Conservation (phyloP, 192 early-diverging fungal species). For the Entophlyctis luteolus region DNA sequence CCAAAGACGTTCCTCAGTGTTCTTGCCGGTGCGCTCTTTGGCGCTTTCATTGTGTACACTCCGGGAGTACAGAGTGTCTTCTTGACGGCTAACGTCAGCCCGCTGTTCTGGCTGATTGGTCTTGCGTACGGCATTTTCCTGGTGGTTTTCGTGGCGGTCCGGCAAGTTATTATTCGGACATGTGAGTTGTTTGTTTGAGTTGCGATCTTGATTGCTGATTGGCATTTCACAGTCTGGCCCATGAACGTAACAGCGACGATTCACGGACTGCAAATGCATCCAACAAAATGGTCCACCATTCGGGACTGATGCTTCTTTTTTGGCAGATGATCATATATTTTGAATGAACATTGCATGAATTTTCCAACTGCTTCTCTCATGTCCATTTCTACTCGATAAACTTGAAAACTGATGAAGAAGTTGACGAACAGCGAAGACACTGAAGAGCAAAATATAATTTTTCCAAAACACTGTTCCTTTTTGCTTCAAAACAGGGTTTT, state of each 20-base stretch:
- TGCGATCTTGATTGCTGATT: background rate
- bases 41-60: constrained; percentile 47
- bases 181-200: constrained; percentile 11
- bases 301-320: too few species aligned
- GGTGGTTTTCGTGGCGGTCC: background rate
- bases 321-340: too few species aligned
- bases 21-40: constrained; percentile 57
- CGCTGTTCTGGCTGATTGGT: constrained; percentile 77
- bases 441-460: too few species aligned
- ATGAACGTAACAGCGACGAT: constrained; percentile 62
- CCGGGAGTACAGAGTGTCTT: constrained; percentile 43
- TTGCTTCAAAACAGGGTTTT: too few species aligned
- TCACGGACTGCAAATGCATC: constrained; percentile 68
- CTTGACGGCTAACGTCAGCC: constrained; percentile 58
- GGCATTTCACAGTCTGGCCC: background rate
- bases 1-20: constrained; percentile 35
- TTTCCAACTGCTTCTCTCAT: too few species aligned
- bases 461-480: too few species aligned
- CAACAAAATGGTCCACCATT: constrained; percentile 51
- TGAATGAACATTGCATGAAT: too few species aligned
- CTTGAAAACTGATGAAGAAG: too few species aligned
- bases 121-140: constrained; percentile 42
- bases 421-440: too few species aligned
- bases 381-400: too few species aligned
- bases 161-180: background rate